Percentiles rank a stretch among this genome's conserved stretches.
Evolutionary conservation across 2,329 filamentous ascomycete species (phyloP).

Genomic region (Diaporthe citri): DNA sequence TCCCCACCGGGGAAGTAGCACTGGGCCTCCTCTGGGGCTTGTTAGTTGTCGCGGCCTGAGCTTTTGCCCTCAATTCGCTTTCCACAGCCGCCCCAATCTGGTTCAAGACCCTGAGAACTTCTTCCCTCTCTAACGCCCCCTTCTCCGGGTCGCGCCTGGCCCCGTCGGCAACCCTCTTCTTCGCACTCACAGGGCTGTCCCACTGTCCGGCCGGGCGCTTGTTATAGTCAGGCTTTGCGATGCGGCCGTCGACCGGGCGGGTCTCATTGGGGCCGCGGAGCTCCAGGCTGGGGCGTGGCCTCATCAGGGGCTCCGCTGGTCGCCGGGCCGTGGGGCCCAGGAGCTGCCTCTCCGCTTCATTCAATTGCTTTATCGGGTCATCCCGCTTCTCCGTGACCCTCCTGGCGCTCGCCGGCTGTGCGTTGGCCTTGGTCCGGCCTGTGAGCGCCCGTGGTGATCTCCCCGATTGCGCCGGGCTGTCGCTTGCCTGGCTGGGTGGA

Average conservation of each 20-base stretch:
- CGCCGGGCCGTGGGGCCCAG: background rate
- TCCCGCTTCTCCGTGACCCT: background rate
- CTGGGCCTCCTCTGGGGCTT: background rate
- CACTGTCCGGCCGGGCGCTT: background rate
- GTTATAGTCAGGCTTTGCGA: background rate
- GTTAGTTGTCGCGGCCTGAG: background rate
- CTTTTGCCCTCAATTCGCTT: too few species aligned
- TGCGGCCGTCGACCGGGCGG: background rate
- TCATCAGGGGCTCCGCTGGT: too few species aligned
- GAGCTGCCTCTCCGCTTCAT: background rate
- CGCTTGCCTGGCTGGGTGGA: background rate
- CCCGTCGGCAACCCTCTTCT: background rate
- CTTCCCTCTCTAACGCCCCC: background rate
- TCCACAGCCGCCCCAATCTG: background rate
- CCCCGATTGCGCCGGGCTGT: background rate
- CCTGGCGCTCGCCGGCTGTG: background rate
- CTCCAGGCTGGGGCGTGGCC: too few species aligned
- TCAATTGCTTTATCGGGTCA: background rate
- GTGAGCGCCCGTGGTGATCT: background rate
- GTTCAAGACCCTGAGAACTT: background rate
- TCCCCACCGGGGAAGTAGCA: background rate
- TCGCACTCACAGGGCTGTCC: background rate
- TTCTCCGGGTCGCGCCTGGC: background rate
- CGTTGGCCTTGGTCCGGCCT: background rate
- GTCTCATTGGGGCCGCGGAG: background rate